Evolutionary conservation across 768 basidiomycete genomes (phyloP).

Genomic region (Termitomyces sp.): DNA sequence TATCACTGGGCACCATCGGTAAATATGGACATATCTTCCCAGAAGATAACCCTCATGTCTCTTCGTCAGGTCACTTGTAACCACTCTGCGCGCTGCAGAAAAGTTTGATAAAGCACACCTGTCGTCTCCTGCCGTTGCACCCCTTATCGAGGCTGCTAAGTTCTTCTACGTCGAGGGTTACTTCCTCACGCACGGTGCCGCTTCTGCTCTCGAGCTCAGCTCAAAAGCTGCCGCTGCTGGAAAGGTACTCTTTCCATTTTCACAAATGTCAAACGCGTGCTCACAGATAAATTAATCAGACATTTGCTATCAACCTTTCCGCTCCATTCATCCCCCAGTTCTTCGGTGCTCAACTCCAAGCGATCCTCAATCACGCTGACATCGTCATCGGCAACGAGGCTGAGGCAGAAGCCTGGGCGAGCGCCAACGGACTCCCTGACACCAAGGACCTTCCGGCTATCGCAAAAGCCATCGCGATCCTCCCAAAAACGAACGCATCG

Average conservation of each 20-base stretch:
- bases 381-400: constrained; percentile 95
- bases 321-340: constrained; percentile 97
- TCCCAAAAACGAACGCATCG: constrained; percentile 72
- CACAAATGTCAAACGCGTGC: not conserved
- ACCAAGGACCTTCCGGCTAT: constrained; percentile 65
- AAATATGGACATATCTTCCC: constrained; percentile 1
- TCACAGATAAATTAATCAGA: constrained; percentile 40
- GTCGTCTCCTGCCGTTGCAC: constrained; percentile 68
- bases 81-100: constrained; percentile 87
- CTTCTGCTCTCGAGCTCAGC: constrained; percentile 68
- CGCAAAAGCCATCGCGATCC: constrained; percentile 72
- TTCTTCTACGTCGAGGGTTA: constrained; percentile 95
- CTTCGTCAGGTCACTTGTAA: constrained; percentile 77
- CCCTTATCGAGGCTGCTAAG: constrained; percentile 76
- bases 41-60: not conserved
- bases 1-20: constrained; percentile 93
- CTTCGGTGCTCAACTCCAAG: constrained; percentile 79
- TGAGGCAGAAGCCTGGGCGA: constrained; percentile 88
- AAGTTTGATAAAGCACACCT: constrained; percentile 84
- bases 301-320: constrained; percentile 89
- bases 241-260: constrained; percentile 51
- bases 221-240: constrained; percentile 71
- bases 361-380: constrained; percentile 83
- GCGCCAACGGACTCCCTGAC: constrained; percentile 64
- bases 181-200: constrained; percentile 92